These are phyloP conservation scores for Chlamydomonas urium DNA, from an alignment of 139 green algal genomes.

Conservation along the genomic window DNA sequence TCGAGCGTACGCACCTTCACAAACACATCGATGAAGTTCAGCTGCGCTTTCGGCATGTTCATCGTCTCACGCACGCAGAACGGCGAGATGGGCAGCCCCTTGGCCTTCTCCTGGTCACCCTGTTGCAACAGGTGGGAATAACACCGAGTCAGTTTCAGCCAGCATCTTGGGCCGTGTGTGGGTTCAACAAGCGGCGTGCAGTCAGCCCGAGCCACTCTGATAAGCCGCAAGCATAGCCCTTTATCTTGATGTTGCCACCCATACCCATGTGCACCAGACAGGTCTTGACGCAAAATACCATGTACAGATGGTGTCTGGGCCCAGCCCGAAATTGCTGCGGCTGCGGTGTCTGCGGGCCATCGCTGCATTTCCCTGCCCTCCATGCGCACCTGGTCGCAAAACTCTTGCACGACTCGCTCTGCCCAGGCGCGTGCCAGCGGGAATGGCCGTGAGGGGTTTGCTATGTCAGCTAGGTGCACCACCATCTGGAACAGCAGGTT, in stretches of 20 bases:
- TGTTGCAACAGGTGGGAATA: slow-evolving; percentile 20
- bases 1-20: slow-evolving; percentile 43
- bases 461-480: slow-evolving; percentile 60
- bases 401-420: slow-evolving; percentile 59
- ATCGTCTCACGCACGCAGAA: slow-evolving; percentile 61
- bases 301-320: too few relatives aligned
- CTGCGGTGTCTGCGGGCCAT: too few relatives aligned
- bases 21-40: slow-evolving; percentile 57
- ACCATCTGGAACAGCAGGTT: slow-evolving; percentile 54
- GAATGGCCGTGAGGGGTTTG: slow-evolving; percentile 57
- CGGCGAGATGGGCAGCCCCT: slow-evolving; percentile 55
- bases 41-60: slow-evolving; percentile 65
- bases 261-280: too few relatives aligned
- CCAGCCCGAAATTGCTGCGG: too few relatives aligned
- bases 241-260: too few relatives aligned
- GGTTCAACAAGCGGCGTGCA: too few relatives aligned
- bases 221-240: too few relatives aligned
- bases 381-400: slow-evolving; percentile 56
- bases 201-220: too few relatives aligned
- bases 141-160: not conserved
- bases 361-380: too few relatives aligned
- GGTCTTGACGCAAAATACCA: too few relatives aligned
- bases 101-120: slow-evolving; percentile 61
- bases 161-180: too few relatives aligned
- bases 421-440: slow-evolving; percentile 46